These are phyloP conservation scores for Talaromyces pinophilus DNA, from an alignment of 2,329 filamentous ascomycete species.

Conservation along the genomic window DNA sequence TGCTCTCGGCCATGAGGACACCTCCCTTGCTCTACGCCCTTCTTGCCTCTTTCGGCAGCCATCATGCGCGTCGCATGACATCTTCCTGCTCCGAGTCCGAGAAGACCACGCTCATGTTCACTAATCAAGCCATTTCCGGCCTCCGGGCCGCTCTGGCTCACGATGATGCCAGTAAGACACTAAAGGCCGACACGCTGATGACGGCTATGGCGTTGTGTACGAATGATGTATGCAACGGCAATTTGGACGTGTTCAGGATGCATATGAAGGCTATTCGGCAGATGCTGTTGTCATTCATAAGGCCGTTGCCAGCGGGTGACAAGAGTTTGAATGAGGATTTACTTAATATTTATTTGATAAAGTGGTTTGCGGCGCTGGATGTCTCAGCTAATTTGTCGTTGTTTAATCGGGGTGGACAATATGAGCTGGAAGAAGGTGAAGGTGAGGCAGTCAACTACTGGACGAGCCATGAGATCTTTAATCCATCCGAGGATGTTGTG, in stretches of 20 bases:
- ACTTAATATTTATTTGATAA: conserved; percentile 30
- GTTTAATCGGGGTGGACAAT: conserved; percentile 9
- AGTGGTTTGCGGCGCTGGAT: conserved; percentile 36
- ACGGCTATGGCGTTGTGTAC: conserved; percentile 37
- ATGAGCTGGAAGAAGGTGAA: conserved; percentile 17
- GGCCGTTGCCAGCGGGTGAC: conserved; percentile 21
- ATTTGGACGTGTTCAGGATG: conserved; percentile 31
- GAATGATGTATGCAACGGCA: conserved; percentile 39
- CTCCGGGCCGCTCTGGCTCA: conserved; percentile 28
- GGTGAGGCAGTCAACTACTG: conserved; percentile 15
- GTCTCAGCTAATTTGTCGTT: conserved; percentile 32
- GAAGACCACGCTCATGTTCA: conserved; percentile 31
- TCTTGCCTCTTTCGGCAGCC: conserved; percentile 33
- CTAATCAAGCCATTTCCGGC: conserved; percentile 31
- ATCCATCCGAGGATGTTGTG: conserved; percentile 19
- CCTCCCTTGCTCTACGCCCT: conserved; percentile 34
- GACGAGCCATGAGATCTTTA: conserved; percentile 11
- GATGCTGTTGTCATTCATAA: conserved; percentile 23
- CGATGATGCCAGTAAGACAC: conserved; percentile 12
- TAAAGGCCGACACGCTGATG: conserved; percentile 30
- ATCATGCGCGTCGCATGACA: conserved; percentile 32
- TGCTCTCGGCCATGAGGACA: conserved; percentile 30
- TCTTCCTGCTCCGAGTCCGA: conserved; percentile 22
- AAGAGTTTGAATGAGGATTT: conserved; percentile 10
- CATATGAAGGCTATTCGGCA: conserved; percentile 33